Evolutionary conservation across 306 rosid species (phyloP), one percentile per base, ranked within the genome.

Genomic region (Amphicarpaea edgeworthii): DNA sequence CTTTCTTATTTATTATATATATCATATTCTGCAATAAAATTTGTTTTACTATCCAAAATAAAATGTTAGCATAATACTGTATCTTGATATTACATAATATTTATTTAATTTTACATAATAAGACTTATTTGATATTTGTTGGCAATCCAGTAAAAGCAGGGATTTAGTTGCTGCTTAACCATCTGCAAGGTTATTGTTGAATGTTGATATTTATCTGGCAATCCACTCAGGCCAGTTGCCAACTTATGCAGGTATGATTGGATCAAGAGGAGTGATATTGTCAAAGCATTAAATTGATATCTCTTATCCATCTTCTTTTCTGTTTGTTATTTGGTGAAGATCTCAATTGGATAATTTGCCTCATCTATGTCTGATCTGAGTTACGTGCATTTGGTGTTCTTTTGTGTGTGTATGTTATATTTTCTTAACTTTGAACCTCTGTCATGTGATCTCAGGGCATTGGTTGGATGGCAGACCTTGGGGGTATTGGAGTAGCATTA

Each of bases 81-180:
- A 58, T 24, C 26, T 20, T 58, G 63, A 12, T 73, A 59, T 46
- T 30, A 19, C 60, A 8, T 66, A 24, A 32, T 20, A 7, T 47
- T 60, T 24, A 50, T 51, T 12, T 14, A 21, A 40, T 54, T 30
- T 76, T 47, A 55, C 67, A 3, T 60, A 15, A 15, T n/a, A 30
- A 32, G 41, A 14, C 15, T 51, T 19, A 51, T 49, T 30, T 61
- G 4, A 9, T 73, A 19, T 43, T 50, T 50, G 54, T 24, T 37
- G 54, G 55, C 42, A 54, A 68, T 60, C 21, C 5, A 61, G 41
- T 23, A 60, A 51, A 23, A 15, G 20, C 79, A 42, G 66, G 64
- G 61, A 42, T 78, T 38, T 62, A 21, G 70, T 67, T 73, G 54
- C 70, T 79, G 50, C 21, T 73, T 53, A 49, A 53, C 61, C 75